Percentiles rank a stretch among this genome's conserved stretches.
phyloP scores from a whole-genome alignment of 2,329 filamentous ascomycete genomes.

The Hypoxylon rubiginosum region DNA sequence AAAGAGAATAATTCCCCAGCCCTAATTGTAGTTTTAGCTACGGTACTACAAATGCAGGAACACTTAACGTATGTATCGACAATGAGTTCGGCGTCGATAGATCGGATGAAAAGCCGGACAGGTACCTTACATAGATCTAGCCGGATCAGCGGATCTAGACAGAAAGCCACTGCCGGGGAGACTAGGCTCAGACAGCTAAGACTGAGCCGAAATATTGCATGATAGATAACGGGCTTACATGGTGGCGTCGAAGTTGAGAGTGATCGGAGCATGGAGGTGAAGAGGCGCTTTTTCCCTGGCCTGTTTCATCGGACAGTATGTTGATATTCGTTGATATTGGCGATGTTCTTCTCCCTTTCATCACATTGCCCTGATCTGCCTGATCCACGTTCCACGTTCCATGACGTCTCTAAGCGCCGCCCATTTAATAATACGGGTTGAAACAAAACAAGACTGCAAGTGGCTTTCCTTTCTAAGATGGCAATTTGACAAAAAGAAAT shows the following conservation, averaged over 20 bases:
- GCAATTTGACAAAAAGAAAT: conserved; percentile 32
- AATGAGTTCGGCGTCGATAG: neutral
- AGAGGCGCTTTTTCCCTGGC: conserved; percentile 3
- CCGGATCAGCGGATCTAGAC: neutral
- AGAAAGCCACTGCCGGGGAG: conserved; percentile 15
- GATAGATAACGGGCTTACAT: conserved; percentile 27
- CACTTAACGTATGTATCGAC: neutral
- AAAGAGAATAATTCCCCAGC: neutral
- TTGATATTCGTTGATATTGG: conserved; percentile 4
- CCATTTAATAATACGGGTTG: conserved; percentile 31
- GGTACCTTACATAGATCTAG: neutral
- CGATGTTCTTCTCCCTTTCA: conserved; percentile 7
- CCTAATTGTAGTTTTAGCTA: neutral
- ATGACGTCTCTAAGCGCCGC: conserved; percentile 38
- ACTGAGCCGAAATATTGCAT: conserved; percentile 11
- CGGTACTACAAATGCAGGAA: neutral
- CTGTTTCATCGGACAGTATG: conserved; percentile 23
- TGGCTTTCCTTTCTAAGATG: conserved; percentile 29
- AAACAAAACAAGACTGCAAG: conserved; percentile 40
- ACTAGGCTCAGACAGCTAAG: conserved; percentile 1
- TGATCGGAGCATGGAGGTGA: neutral
- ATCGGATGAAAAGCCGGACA: neutral
- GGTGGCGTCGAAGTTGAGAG: conserved; percentile 19
- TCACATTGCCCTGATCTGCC: conserved; percentile 10
- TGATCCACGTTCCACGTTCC: conserved; percentile 9